phyloP scores from a whole-genome alignment of 2,329 filamentous ascomycete genomes.

The Pyricularia pennisetigena region DNA sequence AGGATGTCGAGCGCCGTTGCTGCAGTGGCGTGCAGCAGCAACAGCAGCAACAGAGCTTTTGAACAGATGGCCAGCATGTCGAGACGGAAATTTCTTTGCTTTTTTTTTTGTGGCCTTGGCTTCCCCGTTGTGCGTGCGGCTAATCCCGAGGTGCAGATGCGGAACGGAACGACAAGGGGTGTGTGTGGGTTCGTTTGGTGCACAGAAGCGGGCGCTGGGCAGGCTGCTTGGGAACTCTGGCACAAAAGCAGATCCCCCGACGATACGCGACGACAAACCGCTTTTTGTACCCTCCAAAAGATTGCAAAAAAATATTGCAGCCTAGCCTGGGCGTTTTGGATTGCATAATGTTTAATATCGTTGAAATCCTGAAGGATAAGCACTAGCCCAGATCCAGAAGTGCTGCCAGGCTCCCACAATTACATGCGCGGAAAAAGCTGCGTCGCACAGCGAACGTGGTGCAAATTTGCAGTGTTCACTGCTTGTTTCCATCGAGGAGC shows the following conservation, averaged over 20 bases:
- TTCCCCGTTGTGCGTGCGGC: neutral
- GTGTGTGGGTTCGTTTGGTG: neutral
- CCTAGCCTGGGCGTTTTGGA: neutral
- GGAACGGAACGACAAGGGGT: neutral
- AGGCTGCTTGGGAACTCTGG: neutral
- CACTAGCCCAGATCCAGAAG: neutral
- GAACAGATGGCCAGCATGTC: neutral
- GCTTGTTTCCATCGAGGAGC: neutral
- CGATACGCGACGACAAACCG: neutral
- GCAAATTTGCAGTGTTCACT: neutral
- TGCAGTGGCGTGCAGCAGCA: neutral
- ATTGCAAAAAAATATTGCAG: neutral
- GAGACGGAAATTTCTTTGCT: too few relatives aligned
- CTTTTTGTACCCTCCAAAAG: neutral
- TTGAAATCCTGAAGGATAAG: neutral
- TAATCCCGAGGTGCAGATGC: neutral
- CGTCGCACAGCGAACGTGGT: too few relatives aligned
- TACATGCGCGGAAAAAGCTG: neutral
- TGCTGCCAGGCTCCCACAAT: neutral
- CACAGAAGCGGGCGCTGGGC: neutral
- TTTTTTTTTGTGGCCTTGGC: neutral
- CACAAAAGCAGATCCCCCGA: too few relatives aligned
- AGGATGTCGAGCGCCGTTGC: conserved; percentile 9
- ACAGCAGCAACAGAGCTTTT: neutral
- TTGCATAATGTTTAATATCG: neutral